Evolutionary conservation across 2,329 filamentous ascomycete genomes (phyloP).

Genomic region (Beauveria australis): DNA sequence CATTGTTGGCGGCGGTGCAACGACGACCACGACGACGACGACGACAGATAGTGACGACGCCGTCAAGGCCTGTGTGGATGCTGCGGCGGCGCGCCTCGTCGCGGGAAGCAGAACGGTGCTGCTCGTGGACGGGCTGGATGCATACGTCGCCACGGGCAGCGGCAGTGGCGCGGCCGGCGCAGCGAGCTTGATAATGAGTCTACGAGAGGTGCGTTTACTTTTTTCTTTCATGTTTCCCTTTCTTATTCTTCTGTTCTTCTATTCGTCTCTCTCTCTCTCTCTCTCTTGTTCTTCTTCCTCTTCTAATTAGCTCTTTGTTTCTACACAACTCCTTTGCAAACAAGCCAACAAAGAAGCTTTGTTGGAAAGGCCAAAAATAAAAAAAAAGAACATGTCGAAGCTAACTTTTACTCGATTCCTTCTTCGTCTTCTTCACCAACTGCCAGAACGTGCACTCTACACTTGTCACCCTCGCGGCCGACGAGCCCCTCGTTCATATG

Average conservation of each 20-base stretch:
- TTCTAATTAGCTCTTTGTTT: too few relatives aligned
- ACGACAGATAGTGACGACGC: constrained; percentile 15
- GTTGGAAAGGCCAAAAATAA: too few relatives aligned
- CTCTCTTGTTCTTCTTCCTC: background rate
- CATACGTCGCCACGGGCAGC: constrained; percentile 52
- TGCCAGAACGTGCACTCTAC: constrained; percentile 54
- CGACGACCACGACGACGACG: background rate
- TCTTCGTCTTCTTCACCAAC: background rate
- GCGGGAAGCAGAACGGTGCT: constrained; percentile 38
- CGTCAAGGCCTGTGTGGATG: constrained; percentile 31
- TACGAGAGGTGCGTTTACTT: constrained; percentile 51
- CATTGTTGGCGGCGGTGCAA: constrained; percentile 21
- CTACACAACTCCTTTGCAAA: too few relatives aligned
- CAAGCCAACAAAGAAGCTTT: too few relatives aligned
- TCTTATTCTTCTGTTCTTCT: background rate
- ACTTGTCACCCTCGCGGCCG: constrained; percentile 62
- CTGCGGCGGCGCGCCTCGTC: constrained; percentile 23
- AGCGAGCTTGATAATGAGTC: constrained; percentile 46
- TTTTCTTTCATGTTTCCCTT: background rate
- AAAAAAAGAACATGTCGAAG: too few relatives aligned
- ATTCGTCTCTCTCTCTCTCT: background rate
- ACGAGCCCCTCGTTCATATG: constrained; percentile 54
- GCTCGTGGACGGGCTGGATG: constrained; percentile 58
- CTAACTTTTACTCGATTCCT: too few relatives aligned
- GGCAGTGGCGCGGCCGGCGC: constrained; percentile 35